These are phyloP conservation scores for Penicillium sp. DNA, from an alignment of 2,329 filamentous ascomycete genomes.

Conservation along the genomic window DNA sequence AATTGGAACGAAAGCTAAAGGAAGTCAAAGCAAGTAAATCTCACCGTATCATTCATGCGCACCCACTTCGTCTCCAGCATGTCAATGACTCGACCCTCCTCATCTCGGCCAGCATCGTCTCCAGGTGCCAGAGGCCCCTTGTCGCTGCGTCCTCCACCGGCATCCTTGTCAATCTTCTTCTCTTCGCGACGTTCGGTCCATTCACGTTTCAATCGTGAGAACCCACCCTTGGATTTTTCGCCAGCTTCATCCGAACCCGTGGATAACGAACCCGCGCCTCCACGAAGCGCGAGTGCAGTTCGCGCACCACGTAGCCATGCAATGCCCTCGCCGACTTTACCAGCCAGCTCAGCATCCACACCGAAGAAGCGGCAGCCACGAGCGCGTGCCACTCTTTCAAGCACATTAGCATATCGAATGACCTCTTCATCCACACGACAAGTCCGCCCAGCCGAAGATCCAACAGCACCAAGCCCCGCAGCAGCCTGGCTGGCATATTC, in stretches of 20 bases:
- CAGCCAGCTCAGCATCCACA: conserved; percentile 78
- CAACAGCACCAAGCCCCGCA: conserved; percentile 46
- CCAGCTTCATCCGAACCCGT: conserved; percentile 1
- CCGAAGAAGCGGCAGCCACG: conserved; percentile 88
- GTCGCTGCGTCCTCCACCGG: conserved; percentile 31
- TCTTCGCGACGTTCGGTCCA: conserved; percentile 76
- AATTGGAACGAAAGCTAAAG: not conserved
- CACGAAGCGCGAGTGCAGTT: conserved; percentile 65
- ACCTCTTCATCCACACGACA: conserved; percentile 58
- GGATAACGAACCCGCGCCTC: conserved; percentile 17
- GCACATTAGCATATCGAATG: conserved; percentile 67
- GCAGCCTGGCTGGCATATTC: conserved; percentile 77
- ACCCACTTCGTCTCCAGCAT: conserved; percentile 86
- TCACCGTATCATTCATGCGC: conserved; percentile 86
- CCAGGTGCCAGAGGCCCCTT: conserved; percentile 48
- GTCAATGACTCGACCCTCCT: conserved; percentile 79
- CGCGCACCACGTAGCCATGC: conserved; percentile 79
- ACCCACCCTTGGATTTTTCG: conserved; percentile 20
- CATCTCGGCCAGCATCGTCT: conserved; percentile 73
- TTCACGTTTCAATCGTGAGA: conserved; percentile 63
- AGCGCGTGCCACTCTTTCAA: conserved; percentile 69
- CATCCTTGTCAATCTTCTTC: conserved; percentile 66
- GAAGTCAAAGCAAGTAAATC: conserved; percentile 23
- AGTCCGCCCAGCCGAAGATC: conserved; percentile 21
- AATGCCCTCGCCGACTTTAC: conserved; percentile 76